Conservation (phyloP, 2,329 filamentous ascomycete genomes). For the Trichoderma sp. region DNA sequence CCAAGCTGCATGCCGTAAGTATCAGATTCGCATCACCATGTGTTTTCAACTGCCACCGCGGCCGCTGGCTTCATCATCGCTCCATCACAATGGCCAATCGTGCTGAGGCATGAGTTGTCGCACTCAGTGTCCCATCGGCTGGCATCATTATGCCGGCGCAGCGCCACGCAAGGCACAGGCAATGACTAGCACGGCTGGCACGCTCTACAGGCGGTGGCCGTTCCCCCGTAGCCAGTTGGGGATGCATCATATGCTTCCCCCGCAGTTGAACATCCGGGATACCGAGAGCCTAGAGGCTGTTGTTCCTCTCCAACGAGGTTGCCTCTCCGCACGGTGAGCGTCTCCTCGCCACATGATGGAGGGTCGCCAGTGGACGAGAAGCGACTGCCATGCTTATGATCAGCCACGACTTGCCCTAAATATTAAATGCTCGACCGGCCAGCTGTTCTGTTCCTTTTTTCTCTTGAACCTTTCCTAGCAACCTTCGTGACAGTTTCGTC, state of each 20-base stretch:
- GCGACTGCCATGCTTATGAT: constrained; percentile 16
- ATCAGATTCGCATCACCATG: not conserved
- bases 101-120: not conserved
- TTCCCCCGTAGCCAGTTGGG: not conserved
- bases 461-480: constrained; percentile 1
- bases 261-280: constrained; percentile 27
- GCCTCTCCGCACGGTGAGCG: constrained; percentile 23
- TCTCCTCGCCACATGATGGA: constrained; percentile 34
- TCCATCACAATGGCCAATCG: not conserved
- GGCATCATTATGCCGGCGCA: constrained; percentile 8
- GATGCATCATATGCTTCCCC: constrained; percentile 27
- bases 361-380: constrained; percentile 41
- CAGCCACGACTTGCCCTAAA: constrained; percentile 18
- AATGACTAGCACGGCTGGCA: constrained; percentile 7
- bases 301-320: constrained; percentile 21
- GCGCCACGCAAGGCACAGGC: constrained; percentile 28
- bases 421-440: constrained; percentile 27
- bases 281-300: constrained; percentile 19
- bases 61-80: not conserved
- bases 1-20: not conserved
- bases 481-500: not conserved
- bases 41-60: not conserved
- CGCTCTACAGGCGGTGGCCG: not conserved
- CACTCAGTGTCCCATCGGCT: not conserved
- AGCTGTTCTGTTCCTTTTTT: not conserved